Evolutionary conservation across 2,329 filamentous ascomycete species (phyloP).

Genomic region (Talaromyces sp.): DNA sequence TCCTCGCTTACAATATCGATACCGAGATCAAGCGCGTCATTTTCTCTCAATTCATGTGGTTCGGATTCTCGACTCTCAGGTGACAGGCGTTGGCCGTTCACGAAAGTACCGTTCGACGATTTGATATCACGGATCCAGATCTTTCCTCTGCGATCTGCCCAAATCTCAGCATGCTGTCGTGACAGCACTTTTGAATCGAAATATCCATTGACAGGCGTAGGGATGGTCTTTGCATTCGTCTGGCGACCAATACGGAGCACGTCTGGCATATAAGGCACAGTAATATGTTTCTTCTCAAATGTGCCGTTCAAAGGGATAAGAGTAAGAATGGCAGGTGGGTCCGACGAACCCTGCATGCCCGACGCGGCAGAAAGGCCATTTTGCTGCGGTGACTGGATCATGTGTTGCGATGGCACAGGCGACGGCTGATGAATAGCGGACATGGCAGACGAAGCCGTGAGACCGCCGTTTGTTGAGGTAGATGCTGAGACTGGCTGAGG

Average conservation of each 20-base stretch:
- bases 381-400: constrained; percentile 59
- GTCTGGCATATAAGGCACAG: constrained; percentile 90
- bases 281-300: constrained; percentile 95
- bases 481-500: constrained; percentile 60
- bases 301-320: constrained; percentile 90
- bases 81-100: constrained; percentile 86
- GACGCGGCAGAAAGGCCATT: constrained; percentile 53
- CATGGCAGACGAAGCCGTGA: constrained; percentile 60
- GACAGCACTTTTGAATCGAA: constrained; percentile 98
- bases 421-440: constrained; percentile 61
- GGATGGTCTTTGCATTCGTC: constrained; percentile 93
- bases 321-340: constrained; percentile 74
- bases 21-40: constrained; percentile 88
- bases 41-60: constrained; percentile 84
- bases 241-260: constrained; percentile 89
- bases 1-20: constrained; percentile 99
- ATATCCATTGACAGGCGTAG: constrained; percentile 85
- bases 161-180: constrained; percentile 92
- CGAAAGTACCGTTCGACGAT: constrained; percentile 97
- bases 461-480: constrained; percentile 46
- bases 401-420: constrained; percentile 66
- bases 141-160: constrained; percentile 79
- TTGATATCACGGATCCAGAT: constrained; percentile 97
- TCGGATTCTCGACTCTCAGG: constrained; percentile 95
- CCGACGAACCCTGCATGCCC: constrained; percentile 42